Conservation (phyloP, 1,284 basidiomycete species). For the Leccinum subspadiceum region DNA sequence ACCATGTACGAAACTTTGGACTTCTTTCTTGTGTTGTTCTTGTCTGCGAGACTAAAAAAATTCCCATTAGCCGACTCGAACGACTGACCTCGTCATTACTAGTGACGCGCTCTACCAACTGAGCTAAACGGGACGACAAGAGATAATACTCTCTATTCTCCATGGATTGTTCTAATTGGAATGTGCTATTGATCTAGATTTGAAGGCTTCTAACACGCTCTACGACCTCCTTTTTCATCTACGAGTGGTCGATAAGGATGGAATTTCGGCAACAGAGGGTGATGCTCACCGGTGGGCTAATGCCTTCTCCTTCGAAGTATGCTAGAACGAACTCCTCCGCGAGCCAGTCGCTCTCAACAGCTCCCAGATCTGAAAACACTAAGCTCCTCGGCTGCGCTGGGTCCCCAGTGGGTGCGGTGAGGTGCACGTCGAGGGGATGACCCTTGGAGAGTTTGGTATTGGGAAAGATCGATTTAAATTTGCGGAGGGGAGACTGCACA, state of each 20-base stretch:
- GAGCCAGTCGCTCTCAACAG: constrained; percentile 71
- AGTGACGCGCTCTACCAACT: constrained; percentile 63
- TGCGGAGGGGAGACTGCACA: constrained; percentile 62
- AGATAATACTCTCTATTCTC: background rate
- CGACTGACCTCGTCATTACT: constrained; percentile 56
- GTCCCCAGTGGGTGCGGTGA: constrained; percentile 50
- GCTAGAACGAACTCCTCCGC: constrained; percentile 68
- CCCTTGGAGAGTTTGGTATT: constrained; percentile 64
- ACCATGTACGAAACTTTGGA: background rate
- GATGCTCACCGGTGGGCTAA: constrained; percentile 66
- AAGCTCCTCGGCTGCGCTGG: constrained; percentile 50
- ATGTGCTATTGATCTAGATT: constrained; percentile 16
- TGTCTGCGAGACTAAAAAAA: background rate
- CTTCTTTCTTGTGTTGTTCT: background rate
- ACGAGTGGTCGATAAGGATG: background rate
- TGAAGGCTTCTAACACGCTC: constrained; percentile 21
- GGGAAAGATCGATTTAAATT: constrained; percentile 75
- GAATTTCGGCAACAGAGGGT: background rate
- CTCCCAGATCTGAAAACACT: constrained; percentile 71
- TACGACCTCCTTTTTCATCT: constrained; percentile 45
- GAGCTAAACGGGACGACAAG: constrained; percentile 45
- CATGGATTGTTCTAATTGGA: background rate
- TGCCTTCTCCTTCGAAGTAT: constrained; percentile 68
- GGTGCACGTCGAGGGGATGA: constrained; percentile 63
- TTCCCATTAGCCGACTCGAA: constrained; percentile 53